Percentiles rank a stretch among this genome's conserved stretches.
Evolutionary conservation across 2,329 filamentous ascomycete species (phyloP).

Genomic region (Drechslera avenae): DNA sequence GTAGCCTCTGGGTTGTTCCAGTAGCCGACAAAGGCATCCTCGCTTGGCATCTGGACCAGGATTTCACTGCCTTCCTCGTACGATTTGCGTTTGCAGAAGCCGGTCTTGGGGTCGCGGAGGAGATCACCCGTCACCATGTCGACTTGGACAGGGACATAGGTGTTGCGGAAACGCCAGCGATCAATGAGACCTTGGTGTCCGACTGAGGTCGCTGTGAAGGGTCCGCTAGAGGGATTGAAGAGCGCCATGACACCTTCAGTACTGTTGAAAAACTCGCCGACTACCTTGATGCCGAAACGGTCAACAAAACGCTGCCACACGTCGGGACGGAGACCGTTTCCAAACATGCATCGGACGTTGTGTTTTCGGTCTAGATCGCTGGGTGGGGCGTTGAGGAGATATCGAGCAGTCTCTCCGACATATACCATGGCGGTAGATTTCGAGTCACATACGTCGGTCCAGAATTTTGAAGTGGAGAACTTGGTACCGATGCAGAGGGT

Average conservation of each 20-base stretch:
- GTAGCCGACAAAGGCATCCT: slow-evolving; percentile 70
- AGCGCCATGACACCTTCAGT: slow-evolving; percentile 72
- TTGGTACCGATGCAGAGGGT: slow-evolving; percentile 68
- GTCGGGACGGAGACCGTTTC: slow-evolving; percentile 71
- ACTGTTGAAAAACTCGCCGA: slow-evolving; percentile 78
- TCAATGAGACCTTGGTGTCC: slow-evolving; percentile 72
- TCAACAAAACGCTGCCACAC: slow-evolving; percentile 70
- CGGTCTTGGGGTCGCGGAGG: slow-evolving; percentile 67
- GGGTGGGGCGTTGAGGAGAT: slow-evolving; percentile 70
- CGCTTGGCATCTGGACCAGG: slow-evolving; percentile 64
- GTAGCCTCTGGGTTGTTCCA: slow-evolving; percentile 71
- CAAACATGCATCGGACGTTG: slow-evolving; percentile 64
- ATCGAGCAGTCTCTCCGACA: slow-evolving; percentile 77
- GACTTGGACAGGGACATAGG: slow-evolving; percentile 69
- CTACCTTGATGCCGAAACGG: slow-evolving; percentile 65
- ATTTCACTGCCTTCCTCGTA: slow-evolving; percentile 78
- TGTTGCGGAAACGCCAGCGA: slow-evolving; percentile 59
- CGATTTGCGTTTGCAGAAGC: slow-evolving; percentile 66
- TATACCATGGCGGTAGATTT: slow-evolving; percentile 74
- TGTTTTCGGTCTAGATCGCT: slow-evolving; percentile 66
- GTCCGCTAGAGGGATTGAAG: slow-evolving; percentile 63
- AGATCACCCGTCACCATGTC: slow-evolving; percentile 72
- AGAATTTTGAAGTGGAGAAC: slow-evolving; percentile 74
- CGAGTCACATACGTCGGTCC: slow-evolving; percentile 71
- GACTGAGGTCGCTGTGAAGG: slow-evolving; percentile 67